Evolutionary conservation across 139 green algal species (phyloP), one percentile per base, ranked within the genome.

Genomic region (Coccomyxa sp.): DNA sequence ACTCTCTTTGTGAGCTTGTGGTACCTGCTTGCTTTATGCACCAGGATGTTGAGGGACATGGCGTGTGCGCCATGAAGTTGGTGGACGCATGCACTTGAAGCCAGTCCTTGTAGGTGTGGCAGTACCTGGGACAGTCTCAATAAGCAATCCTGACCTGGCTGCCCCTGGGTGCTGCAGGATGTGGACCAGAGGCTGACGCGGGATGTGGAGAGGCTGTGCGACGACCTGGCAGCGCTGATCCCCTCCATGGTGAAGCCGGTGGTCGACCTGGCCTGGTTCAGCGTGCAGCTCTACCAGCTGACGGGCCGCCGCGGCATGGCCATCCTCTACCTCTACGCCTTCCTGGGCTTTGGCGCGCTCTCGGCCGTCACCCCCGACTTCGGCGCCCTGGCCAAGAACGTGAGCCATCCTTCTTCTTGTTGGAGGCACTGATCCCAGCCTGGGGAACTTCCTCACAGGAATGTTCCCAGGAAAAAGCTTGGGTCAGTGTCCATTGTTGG

Each of bases 251-350:
- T 95, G 55, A 93, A 95, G 83, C 91, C 91, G 1, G 77, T 93
- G 36, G 84, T 94, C 37, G 91, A 95, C 78, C 83, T 93, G 39
- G 33, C 81, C 58, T 95, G 91, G 91, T 95, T 94, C 80, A 87
- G 81, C 37, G 75, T 44, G 41, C 85, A 88, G 80, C 85, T 92
- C 31, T 88, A 78, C 73, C 69, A 71, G 50, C 80, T 94, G 27
- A 92, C 89, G 16, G 91, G 91, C 7, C 79, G 73, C 16, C 78
- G 88, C 5, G 91, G 91, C 75, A 78, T 90, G 41, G 73, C 40
- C 64, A 87, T 95, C 76, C 83, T 94, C 58, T 95, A 95, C 83
- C 58, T 82, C 0, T 95, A 95, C 86, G 86, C 86, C 37, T 37
- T 85, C 7, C 54, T 91, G 24, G 91, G 91, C 39, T 89, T 89